Evolutionary conservation across 2,329 filamentous ascomycete genomes (phyloP).

Genomic region (Monilinia fructigena): DNA sequence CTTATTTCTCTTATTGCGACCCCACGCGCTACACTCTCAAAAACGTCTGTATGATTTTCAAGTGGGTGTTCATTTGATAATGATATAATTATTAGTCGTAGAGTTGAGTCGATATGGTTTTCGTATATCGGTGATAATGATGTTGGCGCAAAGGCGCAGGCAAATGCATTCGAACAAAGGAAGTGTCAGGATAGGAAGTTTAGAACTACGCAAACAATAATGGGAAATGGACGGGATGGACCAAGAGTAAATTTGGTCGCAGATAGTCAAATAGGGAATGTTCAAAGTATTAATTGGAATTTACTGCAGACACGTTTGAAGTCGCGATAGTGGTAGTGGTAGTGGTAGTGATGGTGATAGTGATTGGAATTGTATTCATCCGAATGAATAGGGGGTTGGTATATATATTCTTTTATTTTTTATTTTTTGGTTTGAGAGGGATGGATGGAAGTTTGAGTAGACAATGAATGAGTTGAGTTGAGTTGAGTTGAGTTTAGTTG

Average conservation of each 20-base stretch:
- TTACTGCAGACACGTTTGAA: conserved; percentile 5
- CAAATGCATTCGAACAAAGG: conserved; percentile 34
- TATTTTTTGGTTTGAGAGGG: too few species aligned
- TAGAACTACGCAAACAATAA: conserved; percentile 24
- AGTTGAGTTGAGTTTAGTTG: too few species aligned
- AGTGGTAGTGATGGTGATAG: too few species aligned
- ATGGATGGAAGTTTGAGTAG: background rate
- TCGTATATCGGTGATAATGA: conserved; percentile 23
- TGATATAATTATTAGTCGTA: conserved; percentile 17
- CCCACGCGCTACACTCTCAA: conserved; percentile 31
- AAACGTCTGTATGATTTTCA: conserved; percentile 20
- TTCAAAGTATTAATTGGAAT: background rate
- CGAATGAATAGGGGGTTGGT: conserved; percentile 1
- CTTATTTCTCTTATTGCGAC: conserved; percentile 22
- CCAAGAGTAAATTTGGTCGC: background rate
- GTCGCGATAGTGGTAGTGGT: background rate
- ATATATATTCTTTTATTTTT: too few species aligned
- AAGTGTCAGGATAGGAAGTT: conserved; percentile 15
- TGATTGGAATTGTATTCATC: background rate
- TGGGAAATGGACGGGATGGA: background rate
- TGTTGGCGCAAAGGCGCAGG: conserved; percentile 37
- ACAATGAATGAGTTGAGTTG: background rate
- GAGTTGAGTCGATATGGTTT: conserved; percentile 23
- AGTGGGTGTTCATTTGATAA: conserved; percentile 33
- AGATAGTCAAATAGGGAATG: background rate